Evolutionary conservation across 495 filamentous ascomycete genomes (phyloP).

Genomic region (Oidiodendron maius): DNA sequence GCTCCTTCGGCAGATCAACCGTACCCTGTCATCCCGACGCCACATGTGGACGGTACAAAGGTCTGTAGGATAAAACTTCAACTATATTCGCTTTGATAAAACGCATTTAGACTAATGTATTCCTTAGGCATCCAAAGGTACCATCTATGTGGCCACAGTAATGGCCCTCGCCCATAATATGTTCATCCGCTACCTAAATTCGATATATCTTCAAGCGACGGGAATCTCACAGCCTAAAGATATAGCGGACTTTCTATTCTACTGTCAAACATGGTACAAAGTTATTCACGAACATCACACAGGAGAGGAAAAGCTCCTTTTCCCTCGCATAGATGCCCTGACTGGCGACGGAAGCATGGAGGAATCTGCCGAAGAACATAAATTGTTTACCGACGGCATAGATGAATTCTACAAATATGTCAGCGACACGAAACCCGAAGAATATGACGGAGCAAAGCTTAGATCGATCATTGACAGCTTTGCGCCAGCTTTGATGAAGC

Average conservation of each 20-base stretch:
- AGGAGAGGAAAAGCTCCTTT: constrained; percentile 24
- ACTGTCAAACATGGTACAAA: constrained; percentile 25
- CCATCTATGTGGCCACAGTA: constrained; percentile 26
- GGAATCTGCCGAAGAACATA: constrained; percentile 20
- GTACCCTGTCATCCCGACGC: constrained; percentile 6
- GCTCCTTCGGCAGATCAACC: constrained; percentile 10
- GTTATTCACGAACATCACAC: constrained; percentile 26
- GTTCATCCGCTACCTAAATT: constrained; percentile 41
- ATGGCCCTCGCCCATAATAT: constrained; percentile 42
- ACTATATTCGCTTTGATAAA: no score
- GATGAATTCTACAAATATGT: constrained; percentile 7
- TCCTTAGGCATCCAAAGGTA: no score
- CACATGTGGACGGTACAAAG: neutral
- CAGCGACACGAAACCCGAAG: constrained; percentile 7
- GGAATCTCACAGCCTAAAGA: constrained; percentile 22
- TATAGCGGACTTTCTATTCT: constrained; percentile 33
- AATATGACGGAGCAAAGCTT: constrained; percentile 25
- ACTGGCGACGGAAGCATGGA: constrained; percentile 20
- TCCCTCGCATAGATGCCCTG: constrained; percentile 26
- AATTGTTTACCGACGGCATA: constrained; percentile 28
- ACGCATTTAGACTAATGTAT: no score
- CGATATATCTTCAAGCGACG: constrained; percentile 39
- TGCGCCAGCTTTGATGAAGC: constrained; percentile 25
- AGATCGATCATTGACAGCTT: constrained; percentile 33
- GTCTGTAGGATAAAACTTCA: no score